Evolutionary conservation across 208 protist genomes (phyloP), one percentile per base, ranked within the genome.

Genomic region (Leishmania gerbilli): DNA sequence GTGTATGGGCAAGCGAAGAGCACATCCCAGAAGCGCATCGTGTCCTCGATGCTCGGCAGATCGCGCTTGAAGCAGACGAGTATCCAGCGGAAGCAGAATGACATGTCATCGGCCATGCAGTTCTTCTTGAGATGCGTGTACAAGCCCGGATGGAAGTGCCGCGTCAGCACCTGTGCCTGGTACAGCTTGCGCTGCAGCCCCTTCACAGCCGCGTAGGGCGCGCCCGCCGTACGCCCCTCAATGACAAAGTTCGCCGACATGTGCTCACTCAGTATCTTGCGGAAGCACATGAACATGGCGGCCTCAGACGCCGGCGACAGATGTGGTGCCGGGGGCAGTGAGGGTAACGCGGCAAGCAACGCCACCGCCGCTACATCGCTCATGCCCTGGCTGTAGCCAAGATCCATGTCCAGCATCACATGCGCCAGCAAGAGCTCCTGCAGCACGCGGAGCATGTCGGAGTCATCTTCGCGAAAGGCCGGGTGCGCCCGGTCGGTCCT

Each of bases 351-450:
- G 15, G 95, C 77, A 31, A 94, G 77, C 67, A 90, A 80, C 60
- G 93, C 84, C 19, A 95, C 76, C 6, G 92, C 88, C 3, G 93
- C 86, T 0, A 98, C 81, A 78, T 98, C 96, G 72, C 90, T 95
- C 96, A 98, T 98, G 45, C 93, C 93, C 74, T 98, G 95, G 53
- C 89, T 93, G 87, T 98, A 98, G 65, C 93, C 92, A n/a, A 97
- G 83, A 72, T 98, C 96, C 88, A 98, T 96, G 84, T 98, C 95
- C 67, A 91, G 90, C 86, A 98, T 93, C 40, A 90, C 87, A 82
- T 98, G 91, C 11, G 92, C 90, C 75, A 98, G 85, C 37, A 98
- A 88, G 3, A 98, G 84, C 74, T 94, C 71, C n/a, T 82, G 86
- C 56, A 98, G 71, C 51, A 81, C 76, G n/a, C 64, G 60, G 67